Percentiles rank a stretch among this genome's conserved stretches.
Conservation (phyloP, 805 yeast species). For the Yarrowia sp. region DNA sequence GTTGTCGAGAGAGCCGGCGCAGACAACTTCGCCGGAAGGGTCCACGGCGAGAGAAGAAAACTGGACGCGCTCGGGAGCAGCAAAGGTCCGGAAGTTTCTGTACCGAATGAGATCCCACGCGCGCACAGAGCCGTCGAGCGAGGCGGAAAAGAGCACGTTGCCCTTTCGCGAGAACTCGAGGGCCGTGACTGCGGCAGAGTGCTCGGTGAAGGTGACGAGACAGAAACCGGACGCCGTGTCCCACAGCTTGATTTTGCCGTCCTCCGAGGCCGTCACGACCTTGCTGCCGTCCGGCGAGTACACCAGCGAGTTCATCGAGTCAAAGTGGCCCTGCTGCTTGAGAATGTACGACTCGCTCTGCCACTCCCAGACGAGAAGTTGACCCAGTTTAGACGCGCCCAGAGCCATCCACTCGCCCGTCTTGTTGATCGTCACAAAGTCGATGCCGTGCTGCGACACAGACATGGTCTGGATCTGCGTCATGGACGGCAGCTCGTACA, state of each 20-base stretch:
- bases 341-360: conserved; percentile 93
- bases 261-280: conserved; percentile 91
- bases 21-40: conserved; percentile 94
- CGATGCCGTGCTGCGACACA: conserved; percentile 88
- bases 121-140: conserved; percentile 93
- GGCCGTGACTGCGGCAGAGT: conserved; percentile 82
- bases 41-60: conserved; percentile 90
- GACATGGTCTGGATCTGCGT: conserved; percentile 78
- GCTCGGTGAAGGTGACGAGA: conserved; percentile 87
- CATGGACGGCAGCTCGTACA: conserved; percentile 83
- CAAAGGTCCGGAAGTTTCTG: conserved; percentile 91
- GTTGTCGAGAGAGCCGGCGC: conserved; percentile 88
- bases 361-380: conserved; percentile 96
- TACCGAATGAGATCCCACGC: conserved; percentile 95
- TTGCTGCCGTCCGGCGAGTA: conserved; percentile 95
- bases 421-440: conserved; percentile 71
- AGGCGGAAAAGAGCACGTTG: conserved; percentile 84
- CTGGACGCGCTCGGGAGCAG: conserved; percentile 85
- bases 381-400: conserved; percentile 90
- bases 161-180: conserved; percentile 86
- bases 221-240: conserved; percentile 91
- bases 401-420: conserved; percentile 97
- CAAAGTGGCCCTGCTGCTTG: conserved; percentile 97
- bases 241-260: conserved; percentile 96
- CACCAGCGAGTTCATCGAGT: conserved; percentile 74